Base-by-base conservation (phyloP, 2,329 filamentous ascomycete species). In the Zopfia rhizophila region DNA sequence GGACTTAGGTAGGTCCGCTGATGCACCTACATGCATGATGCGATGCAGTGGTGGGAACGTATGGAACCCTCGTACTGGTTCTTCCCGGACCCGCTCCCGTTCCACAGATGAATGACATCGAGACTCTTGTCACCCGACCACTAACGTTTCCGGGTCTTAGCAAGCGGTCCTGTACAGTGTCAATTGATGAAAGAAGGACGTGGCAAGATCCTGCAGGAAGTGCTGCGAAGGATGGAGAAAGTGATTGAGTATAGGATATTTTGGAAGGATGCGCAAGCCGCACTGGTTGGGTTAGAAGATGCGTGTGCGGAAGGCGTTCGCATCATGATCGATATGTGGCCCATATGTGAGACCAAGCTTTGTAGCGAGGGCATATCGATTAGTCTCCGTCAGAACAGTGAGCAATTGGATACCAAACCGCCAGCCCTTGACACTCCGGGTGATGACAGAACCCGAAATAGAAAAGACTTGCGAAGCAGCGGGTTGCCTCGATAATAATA, bases 391-490 rank as follows among this genome's bases (percentile, higher is more conserved):
- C 27, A 31, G 24, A 14, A 12, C 13, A 5, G 16, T 19, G 6
- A 28, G 19, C 29, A 37, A 47, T 29, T 47, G 44, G 19, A 35
- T 16, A 17, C 16, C 38, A 16, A 13, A 31, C 18, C 10, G 10
- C 12, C 13, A 13, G 21, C 17, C 21, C 13, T 38, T 11, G 14
- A 45, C 40, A 29, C 35, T 41, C 22, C 37, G 17, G 36, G 23
- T 32, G 23, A 48, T 44, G 39, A 48, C 46, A 41, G 33, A 19
- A 38, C 12, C 42, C 13, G 42, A 38, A 51, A 45, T 51, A 42
- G 47, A 42, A 40, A 30, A 30, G 19, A 13, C 5, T 6, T 38
- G 36, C 41, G 21, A 51, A 31, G 17, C 37, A 4, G 42, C 37
- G 11, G 39, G 30, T 17, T 45, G 46, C 27, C 41, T 37, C n/a